These are phyloP conservation scores for Stephania yunnanensis DNA, from an alignment of 164 flowering plant genomes.

Conservation along the genomic window DNA sequence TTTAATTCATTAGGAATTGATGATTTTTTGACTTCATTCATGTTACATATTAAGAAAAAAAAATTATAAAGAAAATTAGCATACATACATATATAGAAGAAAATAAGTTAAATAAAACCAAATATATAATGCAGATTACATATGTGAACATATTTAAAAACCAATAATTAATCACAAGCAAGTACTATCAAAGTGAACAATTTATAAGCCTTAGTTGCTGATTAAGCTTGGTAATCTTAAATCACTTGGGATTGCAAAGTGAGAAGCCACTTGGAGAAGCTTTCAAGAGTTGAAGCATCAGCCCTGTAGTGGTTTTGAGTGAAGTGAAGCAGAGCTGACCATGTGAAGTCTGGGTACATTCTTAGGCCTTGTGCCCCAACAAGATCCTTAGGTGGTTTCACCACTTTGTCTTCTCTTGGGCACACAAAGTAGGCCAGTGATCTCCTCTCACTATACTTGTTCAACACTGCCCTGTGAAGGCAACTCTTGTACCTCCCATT, in stretches of 20 bases:
- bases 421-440: conserved; percentile 60
- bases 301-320: conserved; percentile 64
- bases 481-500: conserved; percentile 76
- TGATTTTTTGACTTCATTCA: too few species aligned
- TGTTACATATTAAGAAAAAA: too few species aligned
- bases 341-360: conserved; percentile 66
- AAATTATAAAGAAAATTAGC: too few species aligned
- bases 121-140: too few species aligned
- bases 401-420: conserved; percentile 59
- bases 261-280: conserved; percentile 44
- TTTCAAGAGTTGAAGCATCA: conserved; percentile 45
- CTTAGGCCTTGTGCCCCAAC: conserved; percentile 30
- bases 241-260: conserved; percentile 4
- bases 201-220: too few species aligned
- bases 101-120: too few species aligned
- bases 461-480: conserved; percentile 73
- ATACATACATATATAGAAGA: too few species aligned
- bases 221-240: too few species aligned
- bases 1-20: too few species aligned
- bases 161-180: too few species aligned
- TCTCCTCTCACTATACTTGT: conserved; percentile 42
- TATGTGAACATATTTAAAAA: too few species aligned
- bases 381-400: conserved; percentile 54
- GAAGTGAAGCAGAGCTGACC: conserved; percentile 51
- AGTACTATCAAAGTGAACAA: too few species aligned